phyloP scores from a whole-genome alignment of 495 filamentous ascomycete genomes.

The Aspergillus carlsbadensis region DNA sequence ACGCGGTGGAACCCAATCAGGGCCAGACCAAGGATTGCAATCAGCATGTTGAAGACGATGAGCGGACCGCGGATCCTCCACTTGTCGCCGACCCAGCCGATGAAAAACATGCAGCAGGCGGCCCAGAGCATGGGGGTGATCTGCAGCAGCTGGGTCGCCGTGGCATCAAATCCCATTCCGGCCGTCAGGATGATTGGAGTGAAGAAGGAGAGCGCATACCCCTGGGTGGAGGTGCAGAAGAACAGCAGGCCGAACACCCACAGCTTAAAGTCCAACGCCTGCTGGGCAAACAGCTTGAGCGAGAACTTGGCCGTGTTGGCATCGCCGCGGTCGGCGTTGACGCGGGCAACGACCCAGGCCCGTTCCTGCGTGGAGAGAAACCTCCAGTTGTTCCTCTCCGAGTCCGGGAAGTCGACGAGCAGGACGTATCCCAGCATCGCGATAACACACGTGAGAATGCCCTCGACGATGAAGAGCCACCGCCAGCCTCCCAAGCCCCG shows the following conservation, averaged over 20 bases:
- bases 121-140: no score
- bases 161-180: conserved; percentile 60
- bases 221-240: conserved; percentile 46
- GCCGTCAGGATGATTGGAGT: conserved; percentile 61
- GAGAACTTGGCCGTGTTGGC: conserved; percentile 40
- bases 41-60: conserved; percentile 47
- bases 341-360: conserved; percentile 46
- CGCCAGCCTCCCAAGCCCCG: neutral
- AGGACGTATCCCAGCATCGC: neutral
- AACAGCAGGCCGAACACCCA: conserved; percentile 52
- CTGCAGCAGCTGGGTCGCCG: conserved; percentile 52
- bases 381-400: conserved; percentile 38
- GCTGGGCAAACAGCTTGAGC: conserved; percentile 36
- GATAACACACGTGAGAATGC: neutral
- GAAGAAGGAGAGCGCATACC: conserved; percentile 60
- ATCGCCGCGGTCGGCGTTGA: conserved; percentile 54
- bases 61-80: conserved; percentile 52
- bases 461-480: conserved; percentile 1
- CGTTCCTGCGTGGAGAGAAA: conserved; percentile 45
- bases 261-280: conserved; percentile 49
- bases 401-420: conserved; percentile 46
- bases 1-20: conserved; percentile 50
- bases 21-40: conserved; percentile 41
- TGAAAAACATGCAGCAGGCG: conserved; percentile 11
- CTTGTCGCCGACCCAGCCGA: conserved; percentile 49